Conservation (phyloP, 106 monocot genomes). For the Vanilla planifolia region DNA sequence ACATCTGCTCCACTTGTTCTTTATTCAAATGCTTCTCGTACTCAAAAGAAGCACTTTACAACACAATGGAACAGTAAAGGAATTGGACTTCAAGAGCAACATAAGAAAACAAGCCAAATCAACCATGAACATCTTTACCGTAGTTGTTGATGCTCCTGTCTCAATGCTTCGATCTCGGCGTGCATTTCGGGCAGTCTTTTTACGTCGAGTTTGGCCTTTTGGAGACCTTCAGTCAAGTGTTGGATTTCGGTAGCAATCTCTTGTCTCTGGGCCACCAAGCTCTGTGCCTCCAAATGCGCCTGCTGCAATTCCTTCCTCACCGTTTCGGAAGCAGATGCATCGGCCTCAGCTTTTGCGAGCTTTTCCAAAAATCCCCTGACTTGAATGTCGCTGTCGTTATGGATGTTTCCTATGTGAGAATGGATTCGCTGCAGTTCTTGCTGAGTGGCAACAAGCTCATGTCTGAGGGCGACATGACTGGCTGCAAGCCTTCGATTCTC, state of each 20-base stretch:
- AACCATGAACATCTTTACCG: constrained; percentile 31
- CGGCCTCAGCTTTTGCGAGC: constrained; percentile 51
- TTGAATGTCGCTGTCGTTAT: constrained; percentile 48
- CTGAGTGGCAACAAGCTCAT: constrained; percentile 46
- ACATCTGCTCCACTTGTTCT: constrained; percentile 72
- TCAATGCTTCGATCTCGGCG: constrained; percentile 55
- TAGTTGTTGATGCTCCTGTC: constrained; percentile 71
- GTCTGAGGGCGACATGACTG: constrained; percentile 53
- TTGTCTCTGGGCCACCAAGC: constrained; percentile 34
- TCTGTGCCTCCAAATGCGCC: constrained; percentile 53
- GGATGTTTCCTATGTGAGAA: constrained; percentile 30
- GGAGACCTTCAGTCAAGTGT: constrained; percentile 35
- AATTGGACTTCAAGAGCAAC: not conserved
- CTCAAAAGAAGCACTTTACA: constrained; percentile 52
- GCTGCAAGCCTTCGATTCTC: constrained; percentile 70
- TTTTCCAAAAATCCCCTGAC: constrained; percentile 60
- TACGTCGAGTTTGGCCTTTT: constrained; percentile 22
- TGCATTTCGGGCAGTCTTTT: constrained; percentile 49
- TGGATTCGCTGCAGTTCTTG: constrained; percentile 56
- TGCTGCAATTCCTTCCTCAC: constrained; percentile 58
- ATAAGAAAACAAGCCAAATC: not conserved
- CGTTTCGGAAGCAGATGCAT: constrained; percentile 44
- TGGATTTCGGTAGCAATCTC: constrained; percentile 52
- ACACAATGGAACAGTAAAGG: not conserved
- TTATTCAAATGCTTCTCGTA: constrained; percentile 71